phyloP scores from a whole-genome alignment of 78 protist species.

The Protostelium mycophagum region DNA sequence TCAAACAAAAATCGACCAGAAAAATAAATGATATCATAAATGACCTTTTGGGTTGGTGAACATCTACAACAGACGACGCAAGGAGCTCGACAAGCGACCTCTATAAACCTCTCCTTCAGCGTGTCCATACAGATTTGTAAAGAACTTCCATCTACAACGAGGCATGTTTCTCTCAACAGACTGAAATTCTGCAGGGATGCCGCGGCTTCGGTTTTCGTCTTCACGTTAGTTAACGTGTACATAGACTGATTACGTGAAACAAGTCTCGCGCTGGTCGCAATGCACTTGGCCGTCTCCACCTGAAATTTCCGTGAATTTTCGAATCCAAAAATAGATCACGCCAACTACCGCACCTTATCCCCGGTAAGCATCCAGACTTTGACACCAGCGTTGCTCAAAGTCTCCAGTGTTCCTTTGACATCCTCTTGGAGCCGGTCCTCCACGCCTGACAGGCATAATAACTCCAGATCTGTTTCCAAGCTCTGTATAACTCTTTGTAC shows the following conservation, averaged over 20 bases:
- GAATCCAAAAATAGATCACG: not conserved
- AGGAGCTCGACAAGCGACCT: slow-evolving; percentile 75
- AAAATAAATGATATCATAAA: too few relatives aligned
- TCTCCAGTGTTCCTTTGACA: slow-evolving; percentile 81
- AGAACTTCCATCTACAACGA: slow-evolving; percentile 84
- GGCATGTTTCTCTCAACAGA: slow-evolving; percentile 58
- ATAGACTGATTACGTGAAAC: slow-evolving; percentile 66
- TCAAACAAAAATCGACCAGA: too few relatives aligned
- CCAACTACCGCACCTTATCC: slow-evolving; percentile 19
- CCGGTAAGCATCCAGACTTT: slow-evolving; percentile 97
- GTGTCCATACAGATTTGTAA: slow-evolving; percentile 69
- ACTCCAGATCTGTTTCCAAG: slow-evolving; percentile 69
- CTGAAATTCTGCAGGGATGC: slow-evolving; percentile 54
- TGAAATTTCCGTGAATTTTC: not conserved
- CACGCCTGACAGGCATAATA: slow-evolving; percentile 87
- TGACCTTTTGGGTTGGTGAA: slow-evolving; percentile 92
- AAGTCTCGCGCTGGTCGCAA: slow-evolving; percentile 79
- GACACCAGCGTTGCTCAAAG: slow-evolving; percentile 82
- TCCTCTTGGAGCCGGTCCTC: slow-evolving; percentile 77
- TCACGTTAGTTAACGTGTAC: slow-evolving; percentile 29
- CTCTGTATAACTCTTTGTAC: slow-evolving; percentile 52
- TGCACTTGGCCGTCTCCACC: slow-evolving; percentile 92
- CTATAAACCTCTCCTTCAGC: slow-evolving; percentile 57
- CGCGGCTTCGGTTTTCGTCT: slow-evolving; percentile 30
- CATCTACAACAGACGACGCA: slow-evolving; percentile 91